Conservation (phyloP, 345 rosid species). For the Lepidium aucheri region DNA sequence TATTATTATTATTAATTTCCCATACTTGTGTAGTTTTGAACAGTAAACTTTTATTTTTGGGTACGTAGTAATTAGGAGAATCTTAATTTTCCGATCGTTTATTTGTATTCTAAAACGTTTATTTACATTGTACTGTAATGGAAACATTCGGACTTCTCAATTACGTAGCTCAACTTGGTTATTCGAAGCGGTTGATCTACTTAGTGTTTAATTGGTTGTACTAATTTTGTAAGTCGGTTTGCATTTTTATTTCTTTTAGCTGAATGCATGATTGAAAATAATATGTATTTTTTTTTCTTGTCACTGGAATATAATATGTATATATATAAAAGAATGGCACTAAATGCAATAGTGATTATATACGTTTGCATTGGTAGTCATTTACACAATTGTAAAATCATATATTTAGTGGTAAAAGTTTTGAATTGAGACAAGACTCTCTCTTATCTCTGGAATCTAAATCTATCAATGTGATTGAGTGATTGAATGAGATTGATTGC, state of each 20-base stretch:
- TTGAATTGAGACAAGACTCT: slow-evolving; percentile 10
- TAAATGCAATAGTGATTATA: too few relatives aligned
- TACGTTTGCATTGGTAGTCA: background rate
- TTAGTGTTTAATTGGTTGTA: background rate
- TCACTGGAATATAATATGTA: background rate
- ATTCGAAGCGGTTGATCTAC: background rate
- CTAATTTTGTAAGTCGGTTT: too few relatives aligned
- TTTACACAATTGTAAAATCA: background rate
- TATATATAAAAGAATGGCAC: too few relatives aligned
- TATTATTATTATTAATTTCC: too few relatives aligned
- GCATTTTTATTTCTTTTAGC: too few relatives aligned
- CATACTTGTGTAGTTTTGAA: background rate
- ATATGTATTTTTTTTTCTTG: too few relatives aligned
- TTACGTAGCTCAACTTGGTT: background rate
- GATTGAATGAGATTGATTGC: slow-evolving; percentile 28
- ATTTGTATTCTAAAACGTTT: background rate
- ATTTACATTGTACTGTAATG: background rate
- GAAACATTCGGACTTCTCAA: background rate
- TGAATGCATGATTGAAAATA: background rate
- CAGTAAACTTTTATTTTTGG: background rate
- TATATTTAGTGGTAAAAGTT: background rate
- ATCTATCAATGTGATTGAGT: slow-evolving; percentile 4
- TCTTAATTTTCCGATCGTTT: background rate
- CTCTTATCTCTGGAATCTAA: slow-evolving; percentile 6
- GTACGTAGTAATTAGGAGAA: background rate